Base-by-base conservation (phyloP, 768 basidiomycete species). In the Termitomyces sp. region DNA sequence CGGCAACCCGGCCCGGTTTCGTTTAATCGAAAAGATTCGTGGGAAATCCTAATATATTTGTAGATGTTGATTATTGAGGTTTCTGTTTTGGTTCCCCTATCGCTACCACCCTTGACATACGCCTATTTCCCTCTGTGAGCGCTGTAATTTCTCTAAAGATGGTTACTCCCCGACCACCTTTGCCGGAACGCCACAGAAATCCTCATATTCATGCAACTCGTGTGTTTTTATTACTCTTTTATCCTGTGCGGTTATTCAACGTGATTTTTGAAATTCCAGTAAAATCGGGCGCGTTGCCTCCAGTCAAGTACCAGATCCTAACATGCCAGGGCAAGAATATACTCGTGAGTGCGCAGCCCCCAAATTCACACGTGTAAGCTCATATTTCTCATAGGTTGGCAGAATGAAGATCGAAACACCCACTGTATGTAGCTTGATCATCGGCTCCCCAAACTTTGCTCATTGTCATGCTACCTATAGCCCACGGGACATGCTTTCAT, bases 281-380 rank as follows among this genome's bases (percentile, higher is more conserved):
- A 43, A 66, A 71, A 58, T 68, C 66, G 12, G 68, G 69, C n/a
- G 59, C 63, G 48, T 73, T 85, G 57, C 89, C 89, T 37, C 77
- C 82, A 41, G 92, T 95, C 46, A 96, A 96, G 75, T 96, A 92
- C 70, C 94, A 95, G 79, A 89, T 92, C 60, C 84, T 97, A 49
- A 86, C 86, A 65, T 85, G 92, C 61, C 91, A 95, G 70, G 90
- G 89, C 2, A 85, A 87, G 68, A 86, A 93, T 68, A 93, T 95
- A 56, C 81, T 95, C 38, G 61, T 65, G 29, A 59, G 59, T 56
- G 7, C 2, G 34, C 19, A 31, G 48, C 37, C 35, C 38, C 42
- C 35, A 54, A n/a, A n/a, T 41, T 34, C 29, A 35, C 57, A 14
- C 48, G 53, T 47, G 41, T 23, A 31, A 44, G 27, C 41, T 53